Evolutionary conservation across 2,329 filamentous ascomycete genomes (phyloP).

Genomic region (Hypoxylon sp.): DNA sequence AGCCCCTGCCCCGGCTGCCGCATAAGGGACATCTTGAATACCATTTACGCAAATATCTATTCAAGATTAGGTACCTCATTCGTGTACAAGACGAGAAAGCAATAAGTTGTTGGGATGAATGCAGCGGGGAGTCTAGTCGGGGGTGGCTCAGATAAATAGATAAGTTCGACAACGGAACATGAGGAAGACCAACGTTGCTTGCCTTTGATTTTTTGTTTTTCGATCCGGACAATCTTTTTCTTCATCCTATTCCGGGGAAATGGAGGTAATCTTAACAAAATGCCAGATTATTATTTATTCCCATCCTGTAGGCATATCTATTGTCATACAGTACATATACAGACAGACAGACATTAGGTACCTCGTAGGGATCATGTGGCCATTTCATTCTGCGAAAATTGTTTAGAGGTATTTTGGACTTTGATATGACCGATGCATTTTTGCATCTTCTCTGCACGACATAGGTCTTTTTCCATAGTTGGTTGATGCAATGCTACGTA

Average conservation of each 20-base stretch:
- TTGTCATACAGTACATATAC: too few relatives aligned
- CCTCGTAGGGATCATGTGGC: constrained; percentile 11
- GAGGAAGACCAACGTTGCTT: constrained; percentile 1
- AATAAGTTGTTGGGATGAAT: constrained; percentile 11
- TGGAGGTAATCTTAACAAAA: too few relatives aligned
- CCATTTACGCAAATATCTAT: neutral
- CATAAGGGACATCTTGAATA: constrained; percentile 24
- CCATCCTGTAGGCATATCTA: constrained; percentile 6
- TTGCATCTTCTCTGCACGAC: too few relatives aligned
- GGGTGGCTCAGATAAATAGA: constrained; percentile 20
- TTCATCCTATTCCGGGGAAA: too few relatives aligned
- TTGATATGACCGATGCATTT: constrained; percentile 11
- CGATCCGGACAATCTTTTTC: constrained; percentile 17
- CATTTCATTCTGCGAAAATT: constrained; percentile 26
- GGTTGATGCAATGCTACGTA: too few relatives aligned
- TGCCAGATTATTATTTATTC: too few relatives aligned
- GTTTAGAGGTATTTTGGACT: constrained; percentile 25
- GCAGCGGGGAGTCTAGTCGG: constrained; percentile 21
- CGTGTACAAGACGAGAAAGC: constrained; percentile 21
- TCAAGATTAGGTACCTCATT: constrained; percentile 5
- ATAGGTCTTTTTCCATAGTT: too few relatives aligned
- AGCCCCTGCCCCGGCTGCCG: constrained; percentile 44
- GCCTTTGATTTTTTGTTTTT: constrained; percentile 11
- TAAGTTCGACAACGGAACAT: constrained; percentile 13
- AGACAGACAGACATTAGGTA: too few relatives aligned